Conservation (phyloP, 129 eudicot species). For the Ambrosia trifida region DNA sequence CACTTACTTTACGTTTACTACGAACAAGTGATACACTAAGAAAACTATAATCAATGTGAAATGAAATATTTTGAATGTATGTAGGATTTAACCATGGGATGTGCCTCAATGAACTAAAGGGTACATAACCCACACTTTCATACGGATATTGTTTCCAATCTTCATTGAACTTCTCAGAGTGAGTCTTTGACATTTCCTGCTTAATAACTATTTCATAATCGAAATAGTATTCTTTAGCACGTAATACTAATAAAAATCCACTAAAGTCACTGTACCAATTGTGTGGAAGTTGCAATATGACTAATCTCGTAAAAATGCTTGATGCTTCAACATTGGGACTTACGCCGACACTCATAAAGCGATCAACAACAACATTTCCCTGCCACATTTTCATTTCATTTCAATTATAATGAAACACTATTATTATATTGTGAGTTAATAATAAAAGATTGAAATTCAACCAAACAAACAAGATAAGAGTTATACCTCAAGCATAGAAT, state of each 20-base stretch:
- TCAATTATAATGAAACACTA: neutral
- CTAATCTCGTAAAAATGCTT: neutral
- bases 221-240: accelerated
- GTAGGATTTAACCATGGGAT: constrained; percentile 2
- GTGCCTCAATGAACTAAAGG: constrained; percentile 18
- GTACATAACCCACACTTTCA: neutral
- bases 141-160: too few relatives aligned
- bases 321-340: too few relatives aligned
- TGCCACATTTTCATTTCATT: neutral
- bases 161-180: neutral
- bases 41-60: neutral
- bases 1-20: neutral
- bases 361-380: neutral
- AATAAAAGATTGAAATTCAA: neutral
- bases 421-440: neutral
- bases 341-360: neutral
- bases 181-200: neutral
- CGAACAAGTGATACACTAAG: neutral
- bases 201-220: neutral
- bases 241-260: neutral
- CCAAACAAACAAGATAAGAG: neutral
- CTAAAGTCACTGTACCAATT: constrained; percentile 3
- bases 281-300: constrained; percentile 4
- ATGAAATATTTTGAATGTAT: neutral
- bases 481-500: constrained; percentile 17